Base-by-base conservation (phyloP, 2,329 filamentous ascomycete species). In the Zymoseptoria tritici region DNA sequence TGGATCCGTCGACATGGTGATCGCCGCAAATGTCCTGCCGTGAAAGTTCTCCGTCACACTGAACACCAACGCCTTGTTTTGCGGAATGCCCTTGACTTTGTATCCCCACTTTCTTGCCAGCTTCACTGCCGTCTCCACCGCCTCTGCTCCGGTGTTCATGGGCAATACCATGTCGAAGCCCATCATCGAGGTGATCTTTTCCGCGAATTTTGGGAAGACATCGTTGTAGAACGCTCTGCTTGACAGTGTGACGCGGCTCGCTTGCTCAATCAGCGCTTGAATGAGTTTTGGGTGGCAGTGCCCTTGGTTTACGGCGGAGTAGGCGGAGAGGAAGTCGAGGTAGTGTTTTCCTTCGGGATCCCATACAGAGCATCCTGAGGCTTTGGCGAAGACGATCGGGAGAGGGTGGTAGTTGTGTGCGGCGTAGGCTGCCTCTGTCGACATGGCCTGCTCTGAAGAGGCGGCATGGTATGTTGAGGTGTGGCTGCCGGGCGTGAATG, bases 361-460 rank as follows among this genome's bases (percentile, higher is more conserved):
- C 93, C 94, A 99, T 60, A 97, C 94, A 62, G 89, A 87, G 72
- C 88, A 88, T 54, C 93, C 94, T 69, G 87, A 83, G 50, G 91
- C 94, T 66, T 86, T 85, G 59, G 93, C 83, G 76, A 97, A 97
- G 72, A 96, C 94, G 61, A 99, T 87, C 49, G 94, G 94, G 2
- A 99, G 84, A 16, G 94, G 94, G 77, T 97, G 92, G 82, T 99
- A 99, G 81, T 99, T 99, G 84, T 99, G 94, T 54, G 94, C 94
- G 55, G 94, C 94, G 75, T 85, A 93, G 73, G 89, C 81, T 71
- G 90, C 81, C 79, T 99, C 94, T 57, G 86, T 79, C 57, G 85
- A 79, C 74, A 97, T 95, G 69, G 94, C 93, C 68, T 83, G 81
- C 60, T 86, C 79, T 51, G 91, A 92, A 24, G 93, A 91, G 20